Evolutionary conservation across 352 stramenopile species (phyloP).

Genomic region (Globisporangium cylindrosporum): DNA sequence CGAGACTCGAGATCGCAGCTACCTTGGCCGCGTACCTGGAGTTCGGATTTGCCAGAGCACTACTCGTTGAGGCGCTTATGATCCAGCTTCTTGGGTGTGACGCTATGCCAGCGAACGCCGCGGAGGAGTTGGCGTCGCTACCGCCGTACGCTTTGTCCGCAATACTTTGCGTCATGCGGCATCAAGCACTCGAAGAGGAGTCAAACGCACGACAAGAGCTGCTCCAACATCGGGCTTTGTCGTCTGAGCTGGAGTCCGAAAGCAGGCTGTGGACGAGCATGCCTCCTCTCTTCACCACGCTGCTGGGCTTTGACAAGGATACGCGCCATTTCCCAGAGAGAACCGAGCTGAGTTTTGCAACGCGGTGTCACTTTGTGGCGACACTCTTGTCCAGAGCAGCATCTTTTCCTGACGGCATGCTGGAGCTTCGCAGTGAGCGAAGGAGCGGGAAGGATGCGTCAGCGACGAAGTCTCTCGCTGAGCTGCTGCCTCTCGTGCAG

Average conservation of each 20-base stretch:
- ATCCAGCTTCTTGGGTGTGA: constrained; percentile 37
- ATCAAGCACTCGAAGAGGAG: constrained; percentile 28
- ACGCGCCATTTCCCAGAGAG: not conserved
- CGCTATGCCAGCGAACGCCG: constrained; percentile 16
- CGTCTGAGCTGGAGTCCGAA: constrained; percentile 20
- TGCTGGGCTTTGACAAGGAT: constrained; percentile 19
- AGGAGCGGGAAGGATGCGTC: constrained; percentile 9
- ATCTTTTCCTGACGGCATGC: constrained; percentile 37
- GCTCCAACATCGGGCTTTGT: not conserved
- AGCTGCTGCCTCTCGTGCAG: constrained; percentile 13
- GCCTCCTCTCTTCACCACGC: constrained; percentile 35
- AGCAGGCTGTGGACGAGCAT: constrained; percentile 36
- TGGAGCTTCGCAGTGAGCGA: not conserved
- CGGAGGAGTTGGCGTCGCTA: constrained; percentile 35
- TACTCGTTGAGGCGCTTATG: constrained; percentile 45
- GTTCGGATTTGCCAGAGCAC: constrained; percentile 32
- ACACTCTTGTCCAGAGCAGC: constrained; percentile 42
- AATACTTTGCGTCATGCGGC: constrained; percentile 31
- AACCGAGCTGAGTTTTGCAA: constrained; percentile 12
- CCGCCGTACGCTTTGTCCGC: constrained; percentile 44
- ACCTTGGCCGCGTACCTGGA: constrained; percentile 39
- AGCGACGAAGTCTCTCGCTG: not conserved
- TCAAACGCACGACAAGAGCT: constrained; percentile 11
- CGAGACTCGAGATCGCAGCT: constrained; percentile 32
- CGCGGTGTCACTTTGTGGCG: constrained; percentile 39